These are phyloP conservation scores for Cardamine chenopodiifolia DNA, from an alignment of 345 rosid species.

Conservation along the genomic window DNA sequence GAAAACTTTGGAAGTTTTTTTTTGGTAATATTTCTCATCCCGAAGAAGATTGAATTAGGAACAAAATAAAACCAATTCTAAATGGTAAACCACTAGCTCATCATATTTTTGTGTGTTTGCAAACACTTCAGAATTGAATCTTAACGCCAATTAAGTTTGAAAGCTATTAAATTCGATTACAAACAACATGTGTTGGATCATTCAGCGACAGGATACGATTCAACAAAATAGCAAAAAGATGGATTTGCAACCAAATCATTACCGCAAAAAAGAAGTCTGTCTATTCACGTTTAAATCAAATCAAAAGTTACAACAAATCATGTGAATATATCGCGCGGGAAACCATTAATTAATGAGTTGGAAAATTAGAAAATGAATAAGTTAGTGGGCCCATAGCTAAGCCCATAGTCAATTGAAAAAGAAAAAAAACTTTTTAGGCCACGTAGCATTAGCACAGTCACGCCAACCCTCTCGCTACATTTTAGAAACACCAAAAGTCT, in stretches of 20 bases:
- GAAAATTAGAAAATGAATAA: not conserved
- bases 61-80: too few species aligned
- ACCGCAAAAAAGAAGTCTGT: not conserved
- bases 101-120: too few species aligned
- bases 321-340: not conserved
- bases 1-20: too few species aligned
- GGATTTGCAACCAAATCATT: too few species aligned
- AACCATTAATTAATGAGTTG: not conserved
- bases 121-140: not conserved
- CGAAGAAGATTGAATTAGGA: too few species aligned
- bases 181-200: too few species aligned
- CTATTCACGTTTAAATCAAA: not conserved
- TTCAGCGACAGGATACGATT: too few species aligned
- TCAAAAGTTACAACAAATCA: too few species aligned
- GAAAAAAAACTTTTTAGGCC: not conserved
- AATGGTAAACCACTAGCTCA: too few species aligned
- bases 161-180: not conserved
- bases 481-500: not conserved
- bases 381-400: slow-evolving; percentile 6
- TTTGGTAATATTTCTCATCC: too few species aligned
- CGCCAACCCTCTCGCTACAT: slow-evolving; percentile 31
- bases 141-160: not conserved
- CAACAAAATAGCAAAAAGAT: too few species aligned
- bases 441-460: slow-evolving; percentile 30
- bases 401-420: slow-evolving; percentile 13